Base-by-base conservation (phyloP, 495 filamentous ascomycete genomes). In the Talaromyces proteolyticus region DNA sequence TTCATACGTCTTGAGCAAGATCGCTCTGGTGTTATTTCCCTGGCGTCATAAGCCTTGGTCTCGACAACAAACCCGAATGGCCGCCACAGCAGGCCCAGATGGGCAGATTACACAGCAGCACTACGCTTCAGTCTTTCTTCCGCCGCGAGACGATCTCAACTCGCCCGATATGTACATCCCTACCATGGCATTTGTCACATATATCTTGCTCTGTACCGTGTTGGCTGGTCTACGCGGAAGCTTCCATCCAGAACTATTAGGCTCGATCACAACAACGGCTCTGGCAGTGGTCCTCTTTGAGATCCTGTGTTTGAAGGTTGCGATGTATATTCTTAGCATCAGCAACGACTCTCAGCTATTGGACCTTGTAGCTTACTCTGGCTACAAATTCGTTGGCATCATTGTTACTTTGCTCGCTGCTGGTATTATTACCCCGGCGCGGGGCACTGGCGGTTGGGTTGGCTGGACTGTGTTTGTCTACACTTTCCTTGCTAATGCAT, bases 141-240 rank as follows among this genome's bases (percentile, higher is more conserved):
- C 93, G 8, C 93, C 93, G n/a, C 79, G 92, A 43, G 92, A 97
- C 62, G 93, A 99, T 63, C 76, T 96, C 64, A 99, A 99, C 67
- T 91, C 89, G 42, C 93, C 94, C 4, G 93, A 99, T 70, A 95
- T 97, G 89, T 99, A 99, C 76, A 97, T 99, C 56, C 93, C 93
- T 23, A 70, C 76, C 41, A 76, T 76, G 77, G 91, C 93, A 4
- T 73, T 99, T 45, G 89, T 97, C 41, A 99, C 94, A 18, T 99
- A 99, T 70, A 93, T 97, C 57, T 87, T 97, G 18, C 76, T 99
- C 12, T 89, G 86, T 19, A 88, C 91, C 3, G 75, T 97, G 24
- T 73, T 97, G 50, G 91, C 93, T 22, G 94, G 93, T 12, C 77
- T 99, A 44, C 80, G 86, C n/a, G 94, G 94, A 3, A 76, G 86